Percentiles rank a stretch among this genome's conserved stretches.
These are phyloP conservation scores for Termitomyces sp. DNA, from an alignment of 768 basidiomycete genomes.

Conservation along the genomic window DNA sequence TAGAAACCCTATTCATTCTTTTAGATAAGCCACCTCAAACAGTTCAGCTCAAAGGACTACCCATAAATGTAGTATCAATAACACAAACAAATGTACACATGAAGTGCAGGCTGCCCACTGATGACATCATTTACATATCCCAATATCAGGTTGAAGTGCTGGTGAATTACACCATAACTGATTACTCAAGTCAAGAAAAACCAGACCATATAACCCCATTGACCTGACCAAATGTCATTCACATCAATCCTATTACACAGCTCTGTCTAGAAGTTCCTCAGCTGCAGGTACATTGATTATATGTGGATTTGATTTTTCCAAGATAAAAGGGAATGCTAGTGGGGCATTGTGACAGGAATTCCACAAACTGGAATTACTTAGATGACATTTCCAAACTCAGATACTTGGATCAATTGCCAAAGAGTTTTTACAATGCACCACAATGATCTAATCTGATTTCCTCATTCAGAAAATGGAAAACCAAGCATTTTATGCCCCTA, in stretches of 20 bases:
- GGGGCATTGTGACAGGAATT: constrained; percentile 17
- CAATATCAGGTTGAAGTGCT: neutral
- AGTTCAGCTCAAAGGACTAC: constrained; percentile 23
- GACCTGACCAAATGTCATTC: constrained; percentile 1
- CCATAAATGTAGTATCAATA: constrained; percentile 29
- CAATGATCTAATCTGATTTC: neutral
- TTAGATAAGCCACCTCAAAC: constrained; percentile 21
- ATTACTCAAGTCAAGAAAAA: constrained; percentile 15
- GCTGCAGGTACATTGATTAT: neutral
- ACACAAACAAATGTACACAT: neutral
- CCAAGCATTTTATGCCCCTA: too few relatives aligned
- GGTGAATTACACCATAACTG: constrained; percentile 23
- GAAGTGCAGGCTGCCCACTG: neutral
- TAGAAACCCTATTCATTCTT: constrained; percentile 28
- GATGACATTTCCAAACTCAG: constrained; percentile 14
- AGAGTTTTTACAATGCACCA: neutral
- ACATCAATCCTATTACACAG: constrained; percentile 27
- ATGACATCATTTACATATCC: neutral
- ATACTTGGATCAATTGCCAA: neutral
- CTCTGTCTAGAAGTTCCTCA: constrained; percentile 24
- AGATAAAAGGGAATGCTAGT: constrained; percentile 13
- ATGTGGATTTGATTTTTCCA: constrained; percentile 14
- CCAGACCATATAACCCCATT: too few relatives aligned
- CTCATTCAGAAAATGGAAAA: neutral
- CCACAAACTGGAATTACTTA: constrained; percentile 14